A percentile compares a stretch with the other conserved stretches of the same genome.
Evolutionary conservation across 2,329 filamentous ascomycete genomes (phyloP).

Genomic region (Colletotrichum acutatum): DNA sequence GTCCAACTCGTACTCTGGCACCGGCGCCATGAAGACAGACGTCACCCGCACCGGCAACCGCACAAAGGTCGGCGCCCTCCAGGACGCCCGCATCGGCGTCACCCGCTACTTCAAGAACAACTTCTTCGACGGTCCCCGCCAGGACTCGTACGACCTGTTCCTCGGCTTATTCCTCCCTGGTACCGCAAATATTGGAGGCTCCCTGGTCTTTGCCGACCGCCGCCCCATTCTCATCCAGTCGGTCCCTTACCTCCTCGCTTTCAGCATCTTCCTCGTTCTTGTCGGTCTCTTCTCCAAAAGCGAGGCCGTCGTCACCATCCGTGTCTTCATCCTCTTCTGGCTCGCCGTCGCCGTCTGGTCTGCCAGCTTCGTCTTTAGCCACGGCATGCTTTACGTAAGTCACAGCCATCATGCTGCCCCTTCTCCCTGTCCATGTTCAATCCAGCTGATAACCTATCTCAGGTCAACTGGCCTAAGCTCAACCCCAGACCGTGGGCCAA

Average conservation of each 20-base stretch:
- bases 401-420: not conserved
- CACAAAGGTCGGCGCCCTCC: constrained; percentile 84
- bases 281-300: constrained; percentile 79
- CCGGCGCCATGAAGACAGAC: constrained; percentile 97
- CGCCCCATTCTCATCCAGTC: constrained; percentile 89
- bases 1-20: constrained; percentile 92
- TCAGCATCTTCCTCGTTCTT: constrained; percentile 85
- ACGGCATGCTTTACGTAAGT: constrained; percentile 96
- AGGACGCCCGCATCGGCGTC: constrained; percentile 88
- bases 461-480: constrained; percentile 99
- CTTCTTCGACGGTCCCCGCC: constrained; percentile 90
- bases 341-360: constrained; percentile 76
- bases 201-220: constrained; percentile 83
- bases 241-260: constrained; percentile 90
- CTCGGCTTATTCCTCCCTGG: constrained; percentile 85
- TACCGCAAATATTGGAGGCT: constrained; percentile 75
- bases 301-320: constrained; percentile 81
- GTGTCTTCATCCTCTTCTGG: constrained; percentile 86
- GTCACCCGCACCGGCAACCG: constrained; percentile 93
- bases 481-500: constrained; percentile 87
- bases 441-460: constrained; percentile 37
- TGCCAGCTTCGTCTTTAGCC: constrained; percentile 79
- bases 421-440: constrained; percentile 29
- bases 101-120: constrained; percentile 95
- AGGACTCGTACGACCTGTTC: constrained; percentile 96